Base-by-base conservation (phyloP, 371 early-diverging fungal genomes). In the Mortierella sp. region DNA sequence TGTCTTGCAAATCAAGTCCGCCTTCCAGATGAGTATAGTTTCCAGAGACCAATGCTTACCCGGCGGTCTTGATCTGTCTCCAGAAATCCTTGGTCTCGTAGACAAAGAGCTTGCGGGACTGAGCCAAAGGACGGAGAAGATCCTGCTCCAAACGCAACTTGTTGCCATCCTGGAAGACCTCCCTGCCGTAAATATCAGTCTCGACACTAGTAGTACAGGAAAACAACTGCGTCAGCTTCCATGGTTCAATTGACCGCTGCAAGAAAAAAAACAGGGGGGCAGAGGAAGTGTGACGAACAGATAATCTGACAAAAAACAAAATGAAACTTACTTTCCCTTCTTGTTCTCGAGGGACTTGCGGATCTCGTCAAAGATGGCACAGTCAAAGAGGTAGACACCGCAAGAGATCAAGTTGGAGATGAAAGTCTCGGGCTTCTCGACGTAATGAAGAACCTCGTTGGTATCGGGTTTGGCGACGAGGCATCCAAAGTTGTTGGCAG, bases 351-450 rank as follows among this genome's bases (percentile, higher is more conserved):
- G 91, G 8, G 96, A 96, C 83, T 93, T 92, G 60, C 92, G 94
- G 90, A 99, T 96, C 74, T 95, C 95, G 76, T 88, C 90, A 89
- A 99, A 98, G 68, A 99, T 94, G 70, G 95, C 91, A 74, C 90
- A 88, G 86, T 95, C 94, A 89, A 99, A 98, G 76, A 98, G 89
- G 83, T 97, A 98, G 29, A 98, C 95, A 83, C 98, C 99, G 75
- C 98, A 97, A 32, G 97, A 96, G 82, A 97, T 97, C 84, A 97
- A 84, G 88, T 99, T 96, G 70, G 97, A 97, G 79, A 99, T 93
- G 83, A 97, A 98, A 0, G 97, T 92, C 85, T 98, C 97, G 24
- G 98, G 99, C 90, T 99, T 99, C 87, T 99, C 98, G 46, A 98
- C 99, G 88, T 98, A 99, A 89, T 99, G 99, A 76, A 96, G 90